A percentile compares a stretch with the other conserved stretches of the same genome.
Evolutionary conservation across 2,329 filamentous ascomycete genomes (phyloP).

Genomic region (Aureobasidium sp.): DNA sequence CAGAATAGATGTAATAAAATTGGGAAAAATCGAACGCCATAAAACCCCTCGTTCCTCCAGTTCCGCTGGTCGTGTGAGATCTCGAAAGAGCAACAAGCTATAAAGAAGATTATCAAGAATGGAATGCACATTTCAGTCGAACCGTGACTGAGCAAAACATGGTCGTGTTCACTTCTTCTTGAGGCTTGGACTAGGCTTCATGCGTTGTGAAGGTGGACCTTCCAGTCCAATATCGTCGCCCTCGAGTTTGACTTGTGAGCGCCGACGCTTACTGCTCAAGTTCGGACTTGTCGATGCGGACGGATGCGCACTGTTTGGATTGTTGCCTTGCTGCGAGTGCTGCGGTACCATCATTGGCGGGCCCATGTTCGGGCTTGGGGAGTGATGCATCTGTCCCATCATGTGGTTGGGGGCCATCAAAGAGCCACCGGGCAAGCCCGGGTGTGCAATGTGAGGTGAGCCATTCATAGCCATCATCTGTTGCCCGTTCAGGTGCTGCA

Average conservation of each 20-base stretch:
- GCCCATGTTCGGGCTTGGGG: conserved; percentile 38
- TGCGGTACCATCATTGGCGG: conserved; percentile 47
- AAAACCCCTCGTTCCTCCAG: not conserved
- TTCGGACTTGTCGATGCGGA: conserved; percentile 57
- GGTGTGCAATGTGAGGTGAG: conserved; percentile 38
- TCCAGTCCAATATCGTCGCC: conserved; percentile 38
- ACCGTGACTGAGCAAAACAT: not conserved
- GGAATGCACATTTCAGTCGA: conserved; percentile 1
- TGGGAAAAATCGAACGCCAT: not conserved
- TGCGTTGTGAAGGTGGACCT: conserved; percentile 8
- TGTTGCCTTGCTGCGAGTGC: conserved; percentile 48
- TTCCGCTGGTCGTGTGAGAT: not conserved
- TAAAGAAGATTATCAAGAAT: conserved; percentile 3
- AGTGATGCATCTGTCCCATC: conserved; percentile 24
- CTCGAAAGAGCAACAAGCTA: not conserved
- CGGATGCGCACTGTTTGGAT: conserved; percentile 37
- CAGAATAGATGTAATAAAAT: not conserved
- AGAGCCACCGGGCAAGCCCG: conserved; percentile 19
- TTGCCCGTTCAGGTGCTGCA: conserved; percentile 18
- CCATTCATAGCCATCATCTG: conserved; percentile 38
- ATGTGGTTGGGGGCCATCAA: conserved; percentile 13
- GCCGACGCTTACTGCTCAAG: conserved; percentile 49
- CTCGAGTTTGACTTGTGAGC: conserved; percentile 52
- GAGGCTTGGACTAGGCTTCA: not conserved
- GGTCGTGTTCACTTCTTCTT: not conserved